Percentiles rank a stretch among this genome's conserved stretches.
Conservation (phyloP, 495 filamentous ascomycete genomes). For the Neurospora sp. region DNA sequence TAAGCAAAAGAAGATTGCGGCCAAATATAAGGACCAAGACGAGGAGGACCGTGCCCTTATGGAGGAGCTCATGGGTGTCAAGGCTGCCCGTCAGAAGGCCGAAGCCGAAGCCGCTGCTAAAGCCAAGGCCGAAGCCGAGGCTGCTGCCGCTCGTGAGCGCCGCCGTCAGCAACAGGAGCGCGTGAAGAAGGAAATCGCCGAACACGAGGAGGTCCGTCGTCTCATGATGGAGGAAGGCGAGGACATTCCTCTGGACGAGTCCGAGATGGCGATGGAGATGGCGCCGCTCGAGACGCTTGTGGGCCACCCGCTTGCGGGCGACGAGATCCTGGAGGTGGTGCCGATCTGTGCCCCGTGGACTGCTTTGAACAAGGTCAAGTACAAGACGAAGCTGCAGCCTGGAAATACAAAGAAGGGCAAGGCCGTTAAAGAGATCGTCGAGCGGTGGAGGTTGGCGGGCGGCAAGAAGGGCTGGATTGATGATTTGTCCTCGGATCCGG, state of each 20-base stretch:
- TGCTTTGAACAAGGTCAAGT: constrained; percentile 69
- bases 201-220: constrained; percentile 56
- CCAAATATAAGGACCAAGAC: constrained; percentile 91
- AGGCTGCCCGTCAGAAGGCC: constrained; percentile 43
- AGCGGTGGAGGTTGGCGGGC: constrained; percentile 58
- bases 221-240: constrained; percentile 41
- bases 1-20: constrained; percentile 79
- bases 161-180: constrained; percentile 70
- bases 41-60: constrained; percentile 82
- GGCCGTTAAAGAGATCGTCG: constrained; percentile 79
- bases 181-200: constrained; percentile 48
- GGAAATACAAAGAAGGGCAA: constrained; percentile 89
- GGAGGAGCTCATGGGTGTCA: constrained; percentile 69
- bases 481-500: constrained; percentile 47
- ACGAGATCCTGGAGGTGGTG: constrained; percentile 84
- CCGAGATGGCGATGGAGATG: constrained; percentile 46
- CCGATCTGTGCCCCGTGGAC: constrained; percentile 86
- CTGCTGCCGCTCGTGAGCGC: constrained; percentile 55
- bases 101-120: constrained; percentile 44
- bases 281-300: constrained; percentile 64
- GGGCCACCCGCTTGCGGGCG: constrained; percentile 65
- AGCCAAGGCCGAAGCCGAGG: constrained; percentile 46
- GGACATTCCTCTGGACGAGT: constrained; percentile 31
- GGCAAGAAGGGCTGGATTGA: constrained; percentile 49
- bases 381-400: constrained; percentile 87